These are phyloP conservation scores for Ceratobasidium sp. DNA, from an alignment of 1,284 basidiomycete species.

Conservation along the genomic window DNA sequence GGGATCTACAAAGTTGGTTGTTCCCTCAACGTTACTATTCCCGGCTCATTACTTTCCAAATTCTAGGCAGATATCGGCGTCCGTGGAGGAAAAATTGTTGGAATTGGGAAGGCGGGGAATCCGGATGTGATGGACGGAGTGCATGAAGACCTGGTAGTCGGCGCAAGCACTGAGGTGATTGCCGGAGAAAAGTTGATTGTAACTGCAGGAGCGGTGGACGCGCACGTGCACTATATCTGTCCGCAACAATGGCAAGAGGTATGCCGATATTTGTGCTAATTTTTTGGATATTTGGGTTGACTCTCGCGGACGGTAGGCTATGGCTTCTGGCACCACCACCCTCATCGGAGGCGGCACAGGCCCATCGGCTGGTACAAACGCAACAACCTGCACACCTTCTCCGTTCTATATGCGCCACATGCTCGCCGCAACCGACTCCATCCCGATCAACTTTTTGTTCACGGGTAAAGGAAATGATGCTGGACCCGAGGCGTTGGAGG, in stretches of 20 bases:
- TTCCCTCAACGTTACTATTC: slow-evolving; percentile 25
- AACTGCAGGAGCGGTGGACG: slow-evolving; percentile 94
- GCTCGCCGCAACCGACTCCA: slow-evolving; percentile 86
- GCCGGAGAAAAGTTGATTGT: slow-evolving; percentile 94
- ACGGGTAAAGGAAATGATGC: slow-evolving; percentile 96
- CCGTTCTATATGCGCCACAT: slow-evolving; percentile 88
- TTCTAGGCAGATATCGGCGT: slow-evolving; percentile 94
- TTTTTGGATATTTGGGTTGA: too few species aligned
- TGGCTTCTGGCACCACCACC: slow-evolving; percentile 76
- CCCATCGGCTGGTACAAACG: slow-evolving; percentile 88
- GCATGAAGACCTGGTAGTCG: slow-evolving; percentile 78
- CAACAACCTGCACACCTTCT: slow-evolving; percentile 95
- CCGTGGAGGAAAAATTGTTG: slow-evolving; percentile 83
- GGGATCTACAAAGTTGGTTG: slow-evolving; percentile 87
- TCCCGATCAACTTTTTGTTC: slow-evolving; percentile 93
- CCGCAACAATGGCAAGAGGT: slow-evolving; percentile 85
- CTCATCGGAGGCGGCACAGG: slow-evolving; percentile 95
- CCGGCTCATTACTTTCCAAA: slow-evolving; percentile 21
- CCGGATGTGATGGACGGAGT: slow-evolving; percentile 93
- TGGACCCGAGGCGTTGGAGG: slow-evolving; percentile 73
- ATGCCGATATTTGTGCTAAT: too few species aligned
- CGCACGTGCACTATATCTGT: slow-evolving; percentile 93
- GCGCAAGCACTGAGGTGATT: slow-evolving; percentile 91
- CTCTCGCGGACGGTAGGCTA: slow-evolving; percentile 51
- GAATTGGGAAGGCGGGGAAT: slow-evolving; percentile 97